Base-by-base conservation (phyloP, 1,284 basidiomycete species). In the Farysia itapuensis region DNA sequence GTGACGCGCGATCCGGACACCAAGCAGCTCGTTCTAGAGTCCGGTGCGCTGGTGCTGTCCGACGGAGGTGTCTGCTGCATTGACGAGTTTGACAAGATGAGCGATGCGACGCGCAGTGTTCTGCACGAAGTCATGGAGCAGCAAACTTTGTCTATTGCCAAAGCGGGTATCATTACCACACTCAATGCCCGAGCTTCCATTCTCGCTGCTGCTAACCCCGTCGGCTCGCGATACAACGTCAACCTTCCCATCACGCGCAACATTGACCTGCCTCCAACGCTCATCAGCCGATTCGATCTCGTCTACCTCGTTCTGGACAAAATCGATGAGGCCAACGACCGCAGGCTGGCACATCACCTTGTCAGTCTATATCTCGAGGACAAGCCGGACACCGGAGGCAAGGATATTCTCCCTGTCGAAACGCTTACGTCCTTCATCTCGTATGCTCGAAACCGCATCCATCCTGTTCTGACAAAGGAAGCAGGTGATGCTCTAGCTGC, bases 121-220 rank as follows among this genome's bases (percentile, higher is more conserved):
- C 80, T 98, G 39, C 94, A 98, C 77, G 95, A 98, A 86, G 95
- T 97, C 29, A 98, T 98, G 94, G 94, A 98, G 84, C 94, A 98
- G 86, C 94, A 98, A 87, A 98, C 94, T 0, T 92, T 98, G 3
- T 97, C 93, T 2, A 94, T 98, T 52, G 95, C 95, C n/a, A 98
- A 98, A 79, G 94, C 94, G 0, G 95, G 95, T 9, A 98, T 98
- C 72, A 98, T 97, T 76, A 98, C 94, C 1, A 97, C 95, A 0
- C 82, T 98, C 58, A 98, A 98, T 69, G 94, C 95, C 0, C 84
- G 95, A 25, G 97, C 94, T 0, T 98, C 95, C 0, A 92, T 98
- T 64, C 81, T 98, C 3, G 94, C 94, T 1, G 94, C 93, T 7
- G 94, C 94, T 29, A 98, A 99, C 78, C 94, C 94, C 1, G 88